Percentiles rank a stretch among this genome's conserved stretches.
Conservation (phyloP, 2,329 filamentous ascomycete species). For the Fusarium sp. region DNA sequence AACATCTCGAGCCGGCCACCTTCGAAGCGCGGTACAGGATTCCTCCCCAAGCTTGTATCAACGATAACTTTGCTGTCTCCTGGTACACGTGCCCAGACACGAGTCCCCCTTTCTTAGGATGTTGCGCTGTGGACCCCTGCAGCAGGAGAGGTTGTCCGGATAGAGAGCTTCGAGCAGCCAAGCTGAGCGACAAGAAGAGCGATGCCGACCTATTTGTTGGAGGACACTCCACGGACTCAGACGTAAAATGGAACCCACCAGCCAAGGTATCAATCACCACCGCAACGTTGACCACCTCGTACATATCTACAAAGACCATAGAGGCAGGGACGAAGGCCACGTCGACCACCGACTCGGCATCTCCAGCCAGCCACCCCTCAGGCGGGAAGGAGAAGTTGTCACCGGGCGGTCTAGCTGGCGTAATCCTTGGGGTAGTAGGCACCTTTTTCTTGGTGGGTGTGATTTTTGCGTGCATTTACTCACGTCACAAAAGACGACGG, state of each 20-base stretch:
- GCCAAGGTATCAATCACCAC: accelerated
- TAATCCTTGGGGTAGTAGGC: background rate
- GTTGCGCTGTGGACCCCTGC: constrained; percentile 48
- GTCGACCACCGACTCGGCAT: background rate
- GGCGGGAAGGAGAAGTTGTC: background rate
- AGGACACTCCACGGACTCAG: accelerated
- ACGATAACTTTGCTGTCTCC: constrained; percentile 18
- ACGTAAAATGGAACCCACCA: background rate
- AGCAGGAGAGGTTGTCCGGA: constrained; percentile 15
- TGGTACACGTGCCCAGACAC: constrained; percentile 52
- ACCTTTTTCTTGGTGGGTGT: background rate
- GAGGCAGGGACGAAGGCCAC: background rate
- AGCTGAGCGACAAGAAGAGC: constrained; percentile 19
- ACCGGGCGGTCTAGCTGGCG: background rate
- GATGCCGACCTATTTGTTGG: background rate
- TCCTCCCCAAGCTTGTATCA: constrained; percentile 48
- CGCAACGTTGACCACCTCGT: background rate
- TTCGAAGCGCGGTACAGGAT: constrained; percentile 46
- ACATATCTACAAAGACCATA: background rate
- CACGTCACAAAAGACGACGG: background rate
- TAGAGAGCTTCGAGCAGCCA: constrained; percentile 27
- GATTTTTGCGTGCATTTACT: background rate
- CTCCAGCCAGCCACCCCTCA: background rate
- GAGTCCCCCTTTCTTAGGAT: constrained; percentile 53
- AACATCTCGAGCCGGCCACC: constrained; percentile 40